Evolutionary conservation across 345 rosid species (phyloP).

Genomic region (Linum trigynum): DNA sequence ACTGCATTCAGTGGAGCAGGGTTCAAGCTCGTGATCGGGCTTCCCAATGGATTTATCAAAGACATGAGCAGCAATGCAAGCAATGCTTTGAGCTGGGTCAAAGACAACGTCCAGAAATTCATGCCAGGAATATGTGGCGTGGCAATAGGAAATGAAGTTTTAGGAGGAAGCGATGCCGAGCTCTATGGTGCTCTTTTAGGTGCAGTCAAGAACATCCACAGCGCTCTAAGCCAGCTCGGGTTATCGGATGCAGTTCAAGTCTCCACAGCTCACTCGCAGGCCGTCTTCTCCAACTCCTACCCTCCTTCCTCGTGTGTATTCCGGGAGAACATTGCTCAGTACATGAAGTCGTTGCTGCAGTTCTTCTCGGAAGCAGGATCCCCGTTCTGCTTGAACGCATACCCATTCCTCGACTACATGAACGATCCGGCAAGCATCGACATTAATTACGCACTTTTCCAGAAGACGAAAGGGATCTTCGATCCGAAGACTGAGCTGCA

Average conservation of each 20-base stretch:
- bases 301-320: constrained; percentile 94
- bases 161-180: constrained; percentile 51
- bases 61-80: constrained; percentile 64
- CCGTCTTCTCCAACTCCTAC: constrained; percentile 71
- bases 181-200: constrained; percentile 60
- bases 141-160: constrained; percentile 85
- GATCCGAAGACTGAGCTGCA: constrained; percentile 59
- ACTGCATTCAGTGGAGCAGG: constrained; percentile 85
- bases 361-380: constrained; percentile 70
- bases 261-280: constrained; percentile 84
- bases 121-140: constrained; percentile 81
- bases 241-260: constrained; percentile 63
- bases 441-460: constrained; percentile 87
- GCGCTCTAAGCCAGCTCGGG: constrained; percentile 47
- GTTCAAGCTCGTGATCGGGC: constrained; percentile 72
- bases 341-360: constrained; percentile 79
- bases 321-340: constrained; percentile 47
- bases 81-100: constrained; percentile 76
- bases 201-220: constrained; percentile 66
- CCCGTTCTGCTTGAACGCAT: constrained; percentile 94
- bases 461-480: constrained; percentile 55
- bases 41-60: constrained; percentile 61
- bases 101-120: constrained; percentile 72
- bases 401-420: constrained; percentile 84
- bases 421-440: constrained; percentile 64